Base-by-base conservation (phyloP, 106 monocot species). In the Alisma plantagoaquatica region DNA sequence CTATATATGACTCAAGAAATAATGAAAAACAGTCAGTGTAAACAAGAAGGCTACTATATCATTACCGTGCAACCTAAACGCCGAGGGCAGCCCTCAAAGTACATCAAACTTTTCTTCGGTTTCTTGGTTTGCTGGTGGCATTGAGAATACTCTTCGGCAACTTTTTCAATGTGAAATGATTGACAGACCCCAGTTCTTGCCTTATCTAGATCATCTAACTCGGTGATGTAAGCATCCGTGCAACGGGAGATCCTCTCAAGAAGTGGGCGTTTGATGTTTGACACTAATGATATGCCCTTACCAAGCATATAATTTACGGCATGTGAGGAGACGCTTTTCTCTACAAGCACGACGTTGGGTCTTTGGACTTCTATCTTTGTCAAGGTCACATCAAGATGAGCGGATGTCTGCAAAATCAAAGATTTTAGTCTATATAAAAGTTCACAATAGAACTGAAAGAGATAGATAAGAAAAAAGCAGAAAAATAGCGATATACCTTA, bases 51-150 rank as follows among this genome's bases (percentile, higher is more conserved):
- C n/a, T n/a, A n/a, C n/a, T n/a, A n/a, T n/a, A n/a, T n/a, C n/a
- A 6, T 71, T 92, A 96, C 94, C 84, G 94, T 89, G 77, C 94
- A 93, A 7, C 92, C 92, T 43, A 82, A 72, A 41, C 76, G 92
- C 41, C 69, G 61, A 14, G 79, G 83, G 62, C 92, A 93, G 32
- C 87, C 92, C 61, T 93, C 92, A 63, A 96, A 89, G 57, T 76
- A 96, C 94, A 96, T 88, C 48, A 88, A 58, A 28, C 84, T 84
- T 57, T 81, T 96, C 27, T 31, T 48, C 41, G 65, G 61, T 66
- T 80, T 84, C 67, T 76, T 87, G 44, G 31, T 68, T 17, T 51
- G 41, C 66, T 70, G 43, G 32, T 35, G 61, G 38, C 27, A 44
- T 19, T 60, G 31, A 31, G 50, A 22, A 60, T 18, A 66, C 20